A percentile compares a stretch with the other conserved stretches of the same genome.
Evolutionary conservation across 352 stramenopile genomes (phyloP).

Genomic region (Pythium apleroticum): DNA sequence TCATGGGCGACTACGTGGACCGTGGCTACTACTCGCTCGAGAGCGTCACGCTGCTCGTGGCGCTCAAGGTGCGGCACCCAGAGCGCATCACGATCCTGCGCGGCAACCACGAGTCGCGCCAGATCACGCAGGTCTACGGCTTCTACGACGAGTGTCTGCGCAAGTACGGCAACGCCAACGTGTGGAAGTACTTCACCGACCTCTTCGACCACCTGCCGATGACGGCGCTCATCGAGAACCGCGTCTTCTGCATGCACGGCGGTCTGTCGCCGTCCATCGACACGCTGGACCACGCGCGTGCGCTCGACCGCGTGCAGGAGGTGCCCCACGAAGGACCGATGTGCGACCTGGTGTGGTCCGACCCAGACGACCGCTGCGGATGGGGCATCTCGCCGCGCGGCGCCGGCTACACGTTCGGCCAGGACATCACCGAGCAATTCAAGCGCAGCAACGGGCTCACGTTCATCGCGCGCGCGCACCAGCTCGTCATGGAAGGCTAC

Average conservation of each 20-base stretch:
- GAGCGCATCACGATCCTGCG: conserved; percentile 85
- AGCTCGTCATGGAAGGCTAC: conserved; percentile 95
- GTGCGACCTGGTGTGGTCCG: conserved; percentile 89
- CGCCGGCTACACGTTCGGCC: conserved; percentile 85
- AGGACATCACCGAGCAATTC: conserved; percentile 90
- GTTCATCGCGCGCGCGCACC: conserved; percentile 85
- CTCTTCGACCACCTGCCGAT: conserved; percentile 88
- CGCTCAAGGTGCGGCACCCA: conserved; percentile 83
- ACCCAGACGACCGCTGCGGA: conserved; percentile 84
- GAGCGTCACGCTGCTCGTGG: conserved; percentile 79
- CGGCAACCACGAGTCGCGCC: conserved; percentile 62
- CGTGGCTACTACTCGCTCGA: conserved; percentile 88
- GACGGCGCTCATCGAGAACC: conserved; percentile 88
- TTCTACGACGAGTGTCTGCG: conserved; percentile 76
- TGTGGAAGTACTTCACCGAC: conserved; percentile 91
- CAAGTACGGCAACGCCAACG: conserved; percentile 84
- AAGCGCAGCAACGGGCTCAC: conserved; percentile 88
- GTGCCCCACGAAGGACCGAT: conserved; percentile 87
- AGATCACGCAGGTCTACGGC: conserved; percentile 65
- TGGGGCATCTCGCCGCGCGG: conserved; percentile 87
- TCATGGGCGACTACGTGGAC: conserved; percentile 91
- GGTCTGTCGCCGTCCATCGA: conserved; percentile 87
- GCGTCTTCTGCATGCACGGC: conserved; percentile 90
- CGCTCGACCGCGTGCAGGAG: conserved; percentile 84
- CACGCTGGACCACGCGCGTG: conserved; percentile 83